Conservation (phyloP, 352 stramenopile genomes). For the Phytophthora constricta region DNA sequence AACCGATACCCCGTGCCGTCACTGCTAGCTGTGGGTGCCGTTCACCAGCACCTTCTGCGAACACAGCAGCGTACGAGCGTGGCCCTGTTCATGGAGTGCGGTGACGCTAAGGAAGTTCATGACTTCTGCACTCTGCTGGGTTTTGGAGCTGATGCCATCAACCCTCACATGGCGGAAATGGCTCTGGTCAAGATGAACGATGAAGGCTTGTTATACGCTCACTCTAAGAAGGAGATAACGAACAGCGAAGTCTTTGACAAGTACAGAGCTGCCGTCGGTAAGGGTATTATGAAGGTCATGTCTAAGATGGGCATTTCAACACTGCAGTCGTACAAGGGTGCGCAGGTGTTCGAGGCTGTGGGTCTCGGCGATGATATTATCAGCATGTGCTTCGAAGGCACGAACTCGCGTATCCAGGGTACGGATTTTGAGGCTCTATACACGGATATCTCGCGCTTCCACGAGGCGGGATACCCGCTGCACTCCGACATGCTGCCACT, state of each 20-base stretch:
- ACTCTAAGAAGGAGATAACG: constrained; percentile 58
- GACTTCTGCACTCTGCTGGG: constrained; percentile 94
- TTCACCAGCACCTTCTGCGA: constrained; percentile 96
- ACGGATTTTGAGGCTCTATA: constrained; percentile 96
- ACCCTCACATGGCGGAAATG: constrained; percentile 96
- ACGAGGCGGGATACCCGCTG: constrained; percentile 90
- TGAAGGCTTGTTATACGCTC: constrained; percentile 86
- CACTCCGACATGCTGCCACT: constrained; percentile 79
- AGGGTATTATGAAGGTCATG: constrained; percentile 81
- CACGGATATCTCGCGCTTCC: constrained; percentile 93
- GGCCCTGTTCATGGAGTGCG: constrained; percentile 94
- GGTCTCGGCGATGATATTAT: constrained; percentile 94
- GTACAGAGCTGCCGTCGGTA: constrained; percentile 70
- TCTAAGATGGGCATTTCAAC: constrained; percentile 98
- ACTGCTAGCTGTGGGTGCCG: constrained; percentile 93
- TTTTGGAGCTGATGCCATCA: constrained; percentile 96
- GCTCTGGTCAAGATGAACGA: constrained; percentile 95
- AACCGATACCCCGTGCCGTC: constrained; percentile 94
- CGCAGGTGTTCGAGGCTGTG: constrained; percentile 97
- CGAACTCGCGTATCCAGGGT: constrained; percentile 90
- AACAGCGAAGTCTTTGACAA: constrained; percentile 72
- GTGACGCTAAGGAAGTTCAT: constrained; percentile 97
- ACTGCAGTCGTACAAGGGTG: constrained; percentile 95
- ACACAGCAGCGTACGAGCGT: constrained; percentile 91
- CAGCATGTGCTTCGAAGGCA: constrained; percentile 87